A percentile compares a stretch with the other conserved stretches of the same genome.
Conservation (phyloP, 352 stramenopile species). For the Phytophthora ramorum region DNA sequence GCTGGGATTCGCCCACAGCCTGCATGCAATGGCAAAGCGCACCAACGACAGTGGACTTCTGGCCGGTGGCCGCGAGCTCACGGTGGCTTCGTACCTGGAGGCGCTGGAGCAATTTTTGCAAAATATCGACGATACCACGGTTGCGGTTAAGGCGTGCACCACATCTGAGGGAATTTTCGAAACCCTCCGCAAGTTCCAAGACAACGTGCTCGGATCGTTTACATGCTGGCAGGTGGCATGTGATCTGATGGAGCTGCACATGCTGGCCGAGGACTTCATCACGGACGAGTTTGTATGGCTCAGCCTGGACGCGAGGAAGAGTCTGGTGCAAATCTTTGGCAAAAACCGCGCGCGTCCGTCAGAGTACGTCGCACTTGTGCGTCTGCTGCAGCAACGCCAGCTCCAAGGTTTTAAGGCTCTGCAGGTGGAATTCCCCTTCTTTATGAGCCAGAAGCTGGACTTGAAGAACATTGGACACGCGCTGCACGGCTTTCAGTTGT, state of each 20-base stretch:
- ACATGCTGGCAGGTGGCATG: slow-evolving; percentile 88
- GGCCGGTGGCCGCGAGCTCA: slow-evolving; percentile 67
- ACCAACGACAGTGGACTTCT: slow-evolving; percentile 53
- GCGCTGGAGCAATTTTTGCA: slow-evolving; percentile 74
- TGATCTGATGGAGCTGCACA: slow-evolving; percentile 80
- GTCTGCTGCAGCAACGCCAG: slow-evolving; percentile 79
- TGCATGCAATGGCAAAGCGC: slow-evolving; percentile 64
- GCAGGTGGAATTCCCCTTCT: slow-evolving; percentile 81
- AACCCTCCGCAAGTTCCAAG: slow-evolving; percentile 65
- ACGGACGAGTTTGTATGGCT: slow-evolving; percentile 85
- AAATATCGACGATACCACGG: slow-evolving; percentile 67
- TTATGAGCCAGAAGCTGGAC: slow-evolving; percentile 81
- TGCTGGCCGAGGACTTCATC: slow-evolving; percentile 61
- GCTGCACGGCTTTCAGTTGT: slow-evolving; percentile 82
- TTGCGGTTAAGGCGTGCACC: slow-evolving; percentile 56
- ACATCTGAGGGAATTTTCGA: slow-evolving; percentile 68
- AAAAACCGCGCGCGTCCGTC: slow-evolving; percentile 73
- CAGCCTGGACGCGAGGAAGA: slow-evolving; percentile 78
- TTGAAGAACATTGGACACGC: slow-evolving; percentile 87
- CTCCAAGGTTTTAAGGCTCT: slow-evolving; percentile 84
- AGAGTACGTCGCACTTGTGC: slow-evolving; percentile 71
- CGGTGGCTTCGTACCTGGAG: slow-evolving; percentile 62
- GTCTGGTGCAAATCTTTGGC: slow-evolving; percentile 85
- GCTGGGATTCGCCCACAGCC: slow-evolving; percentile 20
- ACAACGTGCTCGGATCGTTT: slow-evolving; percentile 84